These are phyloP conservation scores for Bjerkandera adusta DNA, from an alignment of 1,284 basidiomycete genomes.

Conservation along the genomic window DNA sequence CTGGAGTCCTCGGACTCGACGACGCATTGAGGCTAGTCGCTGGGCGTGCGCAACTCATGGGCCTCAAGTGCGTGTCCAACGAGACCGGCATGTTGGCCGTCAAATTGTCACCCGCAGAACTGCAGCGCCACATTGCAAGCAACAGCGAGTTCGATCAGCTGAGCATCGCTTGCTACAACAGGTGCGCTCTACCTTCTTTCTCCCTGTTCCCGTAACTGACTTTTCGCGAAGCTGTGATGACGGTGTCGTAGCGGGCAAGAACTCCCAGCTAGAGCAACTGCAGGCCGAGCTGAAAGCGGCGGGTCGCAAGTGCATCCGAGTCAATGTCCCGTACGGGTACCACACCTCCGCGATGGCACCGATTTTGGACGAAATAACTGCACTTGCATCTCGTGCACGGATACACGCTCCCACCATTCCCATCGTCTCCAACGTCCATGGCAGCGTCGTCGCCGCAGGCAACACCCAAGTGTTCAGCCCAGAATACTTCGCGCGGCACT, in stretches of 20 bases:
- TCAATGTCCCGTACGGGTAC: slow-evolving; percentile 59
- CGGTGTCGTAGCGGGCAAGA: slow-evolving; percentile 56
- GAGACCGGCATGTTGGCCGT: slow-evolving; percentile 62
- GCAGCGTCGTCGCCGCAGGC: slow-evolving; percentile 49
- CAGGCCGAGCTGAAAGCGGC: slow-evolving; percentile 39
- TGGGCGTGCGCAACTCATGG: slow-evolving; percentile 52
- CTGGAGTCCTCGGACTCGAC: slow-evolving; percentile 51
- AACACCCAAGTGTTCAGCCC: slow-evolving; percentile 46
- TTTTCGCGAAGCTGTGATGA: slow-evolving; percentile 46
- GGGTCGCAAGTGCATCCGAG: slow-evolving; percentile 38
- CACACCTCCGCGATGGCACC: slow-evolving; percentile 64
- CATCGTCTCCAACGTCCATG: slow-evolving; percentile 57
- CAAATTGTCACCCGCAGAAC: slow-evolving; percentile 33
- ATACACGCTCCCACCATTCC: slow-evolving; percentile 50
- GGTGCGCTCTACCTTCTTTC: slow-evolving; percentile 14
- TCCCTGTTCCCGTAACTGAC: no score
- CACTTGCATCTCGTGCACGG: slow-evolving; percentile 35
- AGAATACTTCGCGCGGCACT: slow-evolving; percentile 59
- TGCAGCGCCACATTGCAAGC: slow-evolving; percentile 36
- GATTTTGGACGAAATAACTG: slow-evolving; percentile 44
- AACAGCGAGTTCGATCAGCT: slow-evolving; percentile 35
- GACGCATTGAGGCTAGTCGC: slow-evolving; percentile 60
- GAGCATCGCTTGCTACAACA: slow-evolving; percentile 60
- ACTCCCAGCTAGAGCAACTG: slow-evolving; percentile 40
- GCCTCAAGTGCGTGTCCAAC: slow-evolving; percentile 40